phyloP scores from a whole-genome alignment of 768 basidiomycete genomes.

The Termitomyces sp. region DNA sequence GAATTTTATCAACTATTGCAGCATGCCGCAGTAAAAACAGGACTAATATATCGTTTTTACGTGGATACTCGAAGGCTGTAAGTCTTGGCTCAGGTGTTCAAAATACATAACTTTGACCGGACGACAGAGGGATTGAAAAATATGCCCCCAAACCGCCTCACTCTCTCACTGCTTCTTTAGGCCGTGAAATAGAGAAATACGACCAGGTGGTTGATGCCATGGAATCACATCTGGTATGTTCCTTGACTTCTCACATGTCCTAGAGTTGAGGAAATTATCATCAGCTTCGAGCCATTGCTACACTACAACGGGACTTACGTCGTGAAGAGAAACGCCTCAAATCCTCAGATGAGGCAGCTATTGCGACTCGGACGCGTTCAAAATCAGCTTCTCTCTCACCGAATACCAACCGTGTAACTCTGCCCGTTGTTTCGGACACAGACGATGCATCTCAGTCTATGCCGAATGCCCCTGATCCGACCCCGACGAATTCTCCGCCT shows the following conservation, averaged over 20 bases:
- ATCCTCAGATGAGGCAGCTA: constrained; percentile 27
- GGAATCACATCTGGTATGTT: constrained; percentile 62
- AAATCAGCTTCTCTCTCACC: constrained; percentile 19
- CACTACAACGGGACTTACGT: constrained; percentile 63
- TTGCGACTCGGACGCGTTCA: constrained; percentile 20
- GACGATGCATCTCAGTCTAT: constrained; percentile 5
- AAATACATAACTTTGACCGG: not conserved
- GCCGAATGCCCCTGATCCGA: constrained; percentile 15
- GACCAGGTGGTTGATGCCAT: constrained; percentile 77
- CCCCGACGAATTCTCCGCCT: constrained; percentile 28
- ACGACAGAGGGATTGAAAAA: constrained; percentile 47
- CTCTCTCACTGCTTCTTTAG: constrained; percentile 57
- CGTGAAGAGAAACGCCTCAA: constrained; percentile 54
- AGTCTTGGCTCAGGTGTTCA: constrained; percentile 16
- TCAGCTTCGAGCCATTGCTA: constrained; percentile 66
- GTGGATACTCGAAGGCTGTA: constrained; percentile 61
- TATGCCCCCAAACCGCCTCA: constrained; percentile 58
- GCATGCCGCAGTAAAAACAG: constrained; percentile 68
- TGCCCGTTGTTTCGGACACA: constrained; percentile 6
- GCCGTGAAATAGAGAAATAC: constrained; percentile 71
- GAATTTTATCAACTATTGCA: constrained; percentile 12
- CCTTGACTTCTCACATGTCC: not conserved
- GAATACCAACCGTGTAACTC: constrained; percentile 14
- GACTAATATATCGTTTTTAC: constrained; percentile 66
- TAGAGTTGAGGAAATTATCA: not conserved